A percentile compares a stretch with the other conserved stretches of the same genome.
These are phyloP conservation scores for Colletotrichum falcatum DNA, from an alignment of 2,329 filamentous ascomycete species.

Conservation along the genomic window DNA sequence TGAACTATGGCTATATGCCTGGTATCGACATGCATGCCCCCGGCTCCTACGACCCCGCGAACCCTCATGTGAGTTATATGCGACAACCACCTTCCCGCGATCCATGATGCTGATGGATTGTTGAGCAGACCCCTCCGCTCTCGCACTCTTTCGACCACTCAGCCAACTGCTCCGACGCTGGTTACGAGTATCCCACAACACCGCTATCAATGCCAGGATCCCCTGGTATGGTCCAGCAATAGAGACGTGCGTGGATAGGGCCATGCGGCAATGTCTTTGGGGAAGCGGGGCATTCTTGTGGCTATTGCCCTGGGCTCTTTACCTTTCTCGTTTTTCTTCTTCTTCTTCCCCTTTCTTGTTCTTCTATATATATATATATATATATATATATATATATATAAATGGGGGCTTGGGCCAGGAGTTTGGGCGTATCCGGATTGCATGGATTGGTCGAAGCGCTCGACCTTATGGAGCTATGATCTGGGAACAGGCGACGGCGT, in stretches of 20 bases:
- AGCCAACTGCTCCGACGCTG: slow-evolving; percentile 69
- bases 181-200: slow-evolving; percentile 75
- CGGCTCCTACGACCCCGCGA: slow-evolving; percentile 74
- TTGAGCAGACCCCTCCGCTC: slow-evolving; percentile 78
- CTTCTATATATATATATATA: background rate
- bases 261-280: background rate
- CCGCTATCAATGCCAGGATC: slow-evolving; percentile 80
- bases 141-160: slow-evolving; percentile 80
- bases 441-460: slow-evolving; percentile 45
- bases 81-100: slow-evolving; percentile 57
- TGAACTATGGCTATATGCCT: slow-evolving; percentile 75
- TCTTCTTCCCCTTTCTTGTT: background rate
- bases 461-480: slow-evolving; percentile 45
- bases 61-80: slow-evolving; percentile 78
- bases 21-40: slow-evolving; percentile 72
- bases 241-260: background rate
- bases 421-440: slow-evolving; percentile 30
- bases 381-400: slow-evolving; percentile 1
- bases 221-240: slow-evolving; percentile 63
- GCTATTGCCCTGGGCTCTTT: background rate
- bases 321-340: background rate
- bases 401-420: slow-evolving; percentile 29
- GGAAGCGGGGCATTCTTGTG: slow-evolving; percentile 1
- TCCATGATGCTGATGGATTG: slow-evolving; percentile 62
- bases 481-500: slow-evolving; percentile 24